Evolutionary conservation across 371 early-diverging fungal species (phyloP).

Genomic region (Mortierella sp.): DNA sequence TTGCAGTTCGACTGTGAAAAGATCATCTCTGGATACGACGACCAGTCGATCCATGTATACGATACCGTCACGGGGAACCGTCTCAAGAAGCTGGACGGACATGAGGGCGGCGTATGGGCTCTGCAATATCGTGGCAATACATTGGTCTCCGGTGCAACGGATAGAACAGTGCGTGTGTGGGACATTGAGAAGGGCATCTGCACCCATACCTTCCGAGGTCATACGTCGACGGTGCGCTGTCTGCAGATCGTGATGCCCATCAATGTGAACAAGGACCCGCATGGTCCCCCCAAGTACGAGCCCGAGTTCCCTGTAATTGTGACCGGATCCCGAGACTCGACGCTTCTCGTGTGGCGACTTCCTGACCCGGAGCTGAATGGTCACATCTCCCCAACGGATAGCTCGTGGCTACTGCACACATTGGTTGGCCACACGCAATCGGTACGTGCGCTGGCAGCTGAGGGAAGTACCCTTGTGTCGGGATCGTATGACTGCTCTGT

Average conservation of each 20-base stretch:
- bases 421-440: slow-evolving; percentile 91
- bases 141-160: slow-evolving; percentile 98
- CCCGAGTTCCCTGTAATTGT: slow-evolving; percentile 85
- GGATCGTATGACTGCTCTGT: slow-evolving; percentile 97
- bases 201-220: slow-evolving; percentile 91
- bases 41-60: slow-evolving; percentile 87
- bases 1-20: slow-evolving; percentile 94
- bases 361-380: slow-evolving; percentile 74
- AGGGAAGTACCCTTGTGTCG: slow-evolving; percentile 89
- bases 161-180: slow-evolving; percentile 97
- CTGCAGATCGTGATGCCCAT: slow-evolving; percentile 87
- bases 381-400: slow-evolving; percentile 57
- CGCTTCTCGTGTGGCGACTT: slow-evolving; percentile 93
- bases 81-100: slow-evolving; percentile 82
- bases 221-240: slow-evolving; percentile 96
- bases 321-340: slow-evolving; percentile 97
- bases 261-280: slow-evolving; percentile 62
- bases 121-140: slow-evolving; percentile 89
- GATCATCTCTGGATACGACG: slow-evolving; percentile 93
- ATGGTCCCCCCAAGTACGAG: slow-evolving; percentile 63
- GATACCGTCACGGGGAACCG: slow-evolving; percentile 82
- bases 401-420: slow-evolving; percentile 72
- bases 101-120: slow-evolving; percentile 99
- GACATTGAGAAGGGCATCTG: slow-evolving; percentile 91
- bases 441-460: slow-evolving; percentile 94